Base-by-base conservation (phyloP, 148 eudicot genomes). In the Pharnaceum exiguum region DNA sequence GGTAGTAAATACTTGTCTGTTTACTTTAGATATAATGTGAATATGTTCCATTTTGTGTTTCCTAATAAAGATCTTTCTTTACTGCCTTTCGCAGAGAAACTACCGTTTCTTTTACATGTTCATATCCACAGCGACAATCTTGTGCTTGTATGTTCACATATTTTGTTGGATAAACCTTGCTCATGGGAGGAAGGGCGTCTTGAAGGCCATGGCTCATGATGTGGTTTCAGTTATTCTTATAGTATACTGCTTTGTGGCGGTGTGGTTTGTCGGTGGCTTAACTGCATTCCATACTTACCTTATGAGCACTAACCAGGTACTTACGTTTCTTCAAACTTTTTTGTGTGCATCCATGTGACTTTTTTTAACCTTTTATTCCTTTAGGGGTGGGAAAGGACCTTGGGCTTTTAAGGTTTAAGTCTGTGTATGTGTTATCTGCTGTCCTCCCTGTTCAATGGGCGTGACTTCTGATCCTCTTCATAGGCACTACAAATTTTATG, bases 251-350 rank as follows among this genome's bases (percentile, higher is more conserved):
- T 93, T 93, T 63, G 65, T 88, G 51, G 79, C 79, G 54, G 74
- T 93, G 36, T 93, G 98, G 98, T 93, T 93, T 44, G 95, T 93
- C 12, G 90, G 96, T 36, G 98, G 98, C 38, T 75, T 93, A 13
- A 79, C 84, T 55, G 78, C 74, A 21, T 88, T 93, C 48, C 98
- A 93, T 62, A 76, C 77, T 60, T 93, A 85, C 75, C 90, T 93
- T 30, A 83, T 73, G 25, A 83, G 79, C 80, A 77, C 83, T 46
- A 88, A 93, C 63, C 95, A 93, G 97, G 97, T 90, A 66, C 57
- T 45, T 13, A 26, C 57, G 27, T 58, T 37, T 49, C 46, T 36
- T 23, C 23, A 46, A 31, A 49, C 5, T 35, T 29, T 57, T 44
- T 46, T 46, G 25, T 32, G 22, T 23, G 15, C 32, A 33, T 59